Conservation (phyloP, 805 yeast genomes). For the Diddensiella santjacobensis region DNA sequence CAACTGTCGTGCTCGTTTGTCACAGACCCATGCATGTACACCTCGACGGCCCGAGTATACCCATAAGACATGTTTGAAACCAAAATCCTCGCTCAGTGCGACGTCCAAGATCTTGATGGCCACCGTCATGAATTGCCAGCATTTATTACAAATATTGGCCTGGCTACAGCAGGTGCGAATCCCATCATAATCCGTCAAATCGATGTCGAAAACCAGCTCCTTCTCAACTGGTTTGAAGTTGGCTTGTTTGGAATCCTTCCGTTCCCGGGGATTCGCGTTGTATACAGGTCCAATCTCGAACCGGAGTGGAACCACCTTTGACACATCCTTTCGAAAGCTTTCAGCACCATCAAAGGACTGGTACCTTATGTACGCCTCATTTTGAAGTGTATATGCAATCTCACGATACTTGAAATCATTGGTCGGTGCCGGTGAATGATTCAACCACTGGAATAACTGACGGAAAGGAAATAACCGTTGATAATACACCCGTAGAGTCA, state of each 20-base stretch:
- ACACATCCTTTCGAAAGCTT: constrained; percentile 76
- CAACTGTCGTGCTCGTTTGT: constrained; percentile 67
- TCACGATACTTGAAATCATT: constrained; percentile 84
- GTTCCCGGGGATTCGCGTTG: constrained; percentile 78
- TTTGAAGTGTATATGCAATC: constrained; percentile 83
- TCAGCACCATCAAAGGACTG: constrained; percentile 63
- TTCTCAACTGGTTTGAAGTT: constrained; percentile 78
- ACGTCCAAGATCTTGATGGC: constrained; percentile 72
- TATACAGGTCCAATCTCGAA: constrained; percentile 95
- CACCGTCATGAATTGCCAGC: constrained; percentile 89
- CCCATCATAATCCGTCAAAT: constrained; percentile 94
- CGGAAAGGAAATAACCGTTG: constrained; percentile 63
- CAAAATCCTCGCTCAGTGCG: constrained; percentile 82
- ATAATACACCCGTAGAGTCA: constrained; percentile 27
- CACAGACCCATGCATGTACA: constrained; percentile 98
- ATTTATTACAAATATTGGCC: constrained; percentile 77
- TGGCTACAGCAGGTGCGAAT: constrained; percentile 90
- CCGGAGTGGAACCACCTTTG: constrained; percentile 74
- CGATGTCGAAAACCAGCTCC: constrained; percentile 93
- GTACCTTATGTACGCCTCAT: constrained; percentile 89
- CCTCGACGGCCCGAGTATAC: constrained; percentile 98
- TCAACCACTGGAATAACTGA: constrained; percentile 81
- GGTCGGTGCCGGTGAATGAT: constrained; percentile 73
- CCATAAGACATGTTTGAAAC: constrained; percentile 83
- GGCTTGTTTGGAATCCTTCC: constrained; percentile 64